Evolutionary conservation across 2,329 filamentous ascomycete species (phyloP).

Genomic region (Penicillium brevicompactum): DNA sequence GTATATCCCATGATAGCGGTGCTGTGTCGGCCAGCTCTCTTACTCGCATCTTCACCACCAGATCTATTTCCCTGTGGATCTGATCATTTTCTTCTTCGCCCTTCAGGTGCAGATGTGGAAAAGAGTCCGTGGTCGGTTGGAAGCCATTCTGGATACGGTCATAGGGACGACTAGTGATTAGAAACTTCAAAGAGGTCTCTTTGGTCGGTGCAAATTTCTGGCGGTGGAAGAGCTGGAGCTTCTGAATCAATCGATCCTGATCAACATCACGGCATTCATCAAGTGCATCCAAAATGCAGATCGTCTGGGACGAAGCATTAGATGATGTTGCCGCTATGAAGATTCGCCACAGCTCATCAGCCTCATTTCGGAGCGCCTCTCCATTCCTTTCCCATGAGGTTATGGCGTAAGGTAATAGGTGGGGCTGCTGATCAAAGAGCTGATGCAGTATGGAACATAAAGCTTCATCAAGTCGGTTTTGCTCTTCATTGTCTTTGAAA

Average conservation of each 20-base stretch:
- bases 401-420: slow-evolving; percentile 28
- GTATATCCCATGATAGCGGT: too few relatives aligned
- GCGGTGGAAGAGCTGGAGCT: slow-evolving; percentile 7
- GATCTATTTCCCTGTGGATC: too few relatives aligned
- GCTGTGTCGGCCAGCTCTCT: too few relatives aligned
- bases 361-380: slow-evolving; percentile 15
- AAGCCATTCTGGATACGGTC: slow-evolving; percentile 11
- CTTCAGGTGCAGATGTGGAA: too few relatives aligned
- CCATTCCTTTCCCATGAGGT: slow-evolving; percentile 22
- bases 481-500: slow-evolving; percentile 41
- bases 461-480: slow-evolving; percentile 32
- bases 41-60: too few relatives aligned
- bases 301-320: slow-evolving; percentile 1
- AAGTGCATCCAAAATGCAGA: slow-evolving; percentile 21
- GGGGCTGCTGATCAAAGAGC: slow-evolving; percentile 30
- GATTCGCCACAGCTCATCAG: slow-evolving; percentile 18
- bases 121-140: too few relatives aligned
- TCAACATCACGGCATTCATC: slow-evolving; percentile 13
- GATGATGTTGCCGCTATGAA: slow-evolving; percentile 9
- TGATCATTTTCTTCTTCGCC: too few relatives aligned
- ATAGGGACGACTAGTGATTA: slow-evolving; percentile 21
- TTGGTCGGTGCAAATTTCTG: background rate
- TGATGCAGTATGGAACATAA: slow-evolving; percentile 44
- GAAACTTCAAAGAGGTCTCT: slow-evolving; percentile 16
- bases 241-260: slow-evolving; percentile 7